phyloP scores from a whole-genome alignment of 495 filamentous ascomycete genomes.

The Neurospora africana region DNA sequence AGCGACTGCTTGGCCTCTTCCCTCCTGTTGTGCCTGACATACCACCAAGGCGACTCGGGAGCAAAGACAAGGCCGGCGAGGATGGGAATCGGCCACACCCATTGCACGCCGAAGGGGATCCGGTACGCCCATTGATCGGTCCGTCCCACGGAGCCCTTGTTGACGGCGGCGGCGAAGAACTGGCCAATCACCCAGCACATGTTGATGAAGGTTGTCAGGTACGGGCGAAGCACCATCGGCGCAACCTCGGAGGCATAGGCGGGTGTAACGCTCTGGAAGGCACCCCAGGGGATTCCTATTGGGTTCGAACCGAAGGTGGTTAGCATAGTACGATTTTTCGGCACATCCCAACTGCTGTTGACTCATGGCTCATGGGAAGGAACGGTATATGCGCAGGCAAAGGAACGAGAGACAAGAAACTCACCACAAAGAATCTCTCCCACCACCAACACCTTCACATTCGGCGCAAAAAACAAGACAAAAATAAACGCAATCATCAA shows the following conservation, averaged over 20 bases:
- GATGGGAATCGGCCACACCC: constrained; percentile 65
- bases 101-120: constrained; percentile 56
- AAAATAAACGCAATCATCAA: constrained; percentile 42
- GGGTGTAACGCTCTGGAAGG: constrained; percentile 49
- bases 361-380: not conserved
- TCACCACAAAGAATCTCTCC: constrained; percentile 48
- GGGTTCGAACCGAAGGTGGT: constrained; percentile 9
- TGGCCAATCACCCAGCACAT: constrained; percentile 66
- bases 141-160: constrained; percentile 41
- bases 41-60: constrained; percentile 65
- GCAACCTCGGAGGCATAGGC: constrained; percentile 62
- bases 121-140: constrained; percentile 52
- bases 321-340: not conserved
- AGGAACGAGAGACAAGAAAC: not conserved
- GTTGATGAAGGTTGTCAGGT: constrained; percentile 61
- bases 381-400: not conserved
- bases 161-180: constrained; percentile 55
- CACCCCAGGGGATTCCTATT: constrained; percentile 57
- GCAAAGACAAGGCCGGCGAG: constrained; percentile 49
- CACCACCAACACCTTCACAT: constrained; percentile 47
- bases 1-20: constrained; percentile 47
- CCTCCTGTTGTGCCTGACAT: constrained; percentile 48
- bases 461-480: constrained; percentile 49
- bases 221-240: constrained; percentile 52
- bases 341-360: too few relatives aligned